Evolutionary conservation across 2,329 filamentous ascomycete species (phyloP).

Genomic region (Phyllosticta citriasiana): DNA sequence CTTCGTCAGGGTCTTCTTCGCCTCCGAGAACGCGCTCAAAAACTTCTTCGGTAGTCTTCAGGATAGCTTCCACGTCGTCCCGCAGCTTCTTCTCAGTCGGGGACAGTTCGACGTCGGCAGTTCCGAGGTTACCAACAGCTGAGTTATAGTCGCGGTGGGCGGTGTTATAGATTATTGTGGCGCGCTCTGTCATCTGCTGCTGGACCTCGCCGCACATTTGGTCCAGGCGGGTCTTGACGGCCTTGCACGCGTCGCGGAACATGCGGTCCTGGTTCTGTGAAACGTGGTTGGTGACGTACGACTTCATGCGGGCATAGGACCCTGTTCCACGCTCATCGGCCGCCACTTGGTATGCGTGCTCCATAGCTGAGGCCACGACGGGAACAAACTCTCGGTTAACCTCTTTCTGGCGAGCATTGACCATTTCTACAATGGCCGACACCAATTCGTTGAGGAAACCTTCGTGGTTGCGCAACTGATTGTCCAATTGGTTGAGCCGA

Average conservation of each 20-base stretch:
- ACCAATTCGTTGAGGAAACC: slow-evolving; percentile 31
- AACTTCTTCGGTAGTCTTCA: not conserved
- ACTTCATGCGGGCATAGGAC: slow-evolving; percentile 43
- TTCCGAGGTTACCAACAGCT: slow-evolving; percentile 20
- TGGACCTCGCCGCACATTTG: slow-evolving; percentile 35
- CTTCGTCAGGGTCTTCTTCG: not conserved
- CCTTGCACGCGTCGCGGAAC: slow-evolving; percentile 38
- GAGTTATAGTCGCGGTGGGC: slow-evolving; percentile 31
- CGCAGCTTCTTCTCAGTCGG: not conserved
- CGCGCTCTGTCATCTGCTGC: slow-evolving; percentile 32
- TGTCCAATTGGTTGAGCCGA: slow-evolving; percentile 30
- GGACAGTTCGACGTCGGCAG: not conserved
- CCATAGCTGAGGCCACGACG: slow-evolving; percentile 37
- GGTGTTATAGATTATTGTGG: slow-evolving; percentile 33
- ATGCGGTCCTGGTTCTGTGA: slow-evolving; percentile 32
- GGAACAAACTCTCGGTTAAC: slow-evolving; percentile 46
- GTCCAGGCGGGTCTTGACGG: slow-evolving; percentile 32
- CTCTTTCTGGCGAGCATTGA: slow-evolving; percentile 41
- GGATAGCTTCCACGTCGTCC: not conserved
- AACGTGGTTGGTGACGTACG: slow-evolving; percentile 38
- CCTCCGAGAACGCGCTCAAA: slow-evolving; percentile 5
- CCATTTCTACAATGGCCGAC: slow-evolving; percentile 20
- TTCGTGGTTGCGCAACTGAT: slow-evolving; percentile 34
- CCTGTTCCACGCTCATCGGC: slow-evolving; percentile 37
- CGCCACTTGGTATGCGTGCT: slow-evolving; percentile 37